A percentile compares a stretch with the other conserved stretches of the same genome.
Conservation (phyloP, 345 rosid species). For the Salix koriyanagi region DNA sequence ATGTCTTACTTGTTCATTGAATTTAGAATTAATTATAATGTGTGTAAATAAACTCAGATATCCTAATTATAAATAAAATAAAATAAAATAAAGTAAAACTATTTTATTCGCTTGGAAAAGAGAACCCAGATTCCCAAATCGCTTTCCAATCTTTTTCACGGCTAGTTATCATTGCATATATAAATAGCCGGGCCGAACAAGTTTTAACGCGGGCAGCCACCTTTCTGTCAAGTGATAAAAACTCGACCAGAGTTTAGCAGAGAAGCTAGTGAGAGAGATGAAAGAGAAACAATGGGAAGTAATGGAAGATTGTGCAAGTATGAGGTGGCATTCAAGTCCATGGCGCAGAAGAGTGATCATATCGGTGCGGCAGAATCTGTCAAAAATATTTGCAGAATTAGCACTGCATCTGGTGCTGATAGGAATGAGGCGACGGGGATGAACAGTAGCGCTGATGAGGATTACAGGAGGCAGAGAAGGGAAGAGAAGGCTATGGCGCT, state of each 20-base stretch:
- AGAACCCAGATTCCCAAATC: no score
- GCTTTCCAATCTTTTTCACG: no score
- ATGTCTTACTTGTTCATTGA: no score
- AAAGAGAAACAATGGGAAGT: constrained; percentile 9
- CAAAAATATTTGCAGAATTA: not conserved
- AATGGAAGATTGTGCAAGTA: constrained; percentile 3
- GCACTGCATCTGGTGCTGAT: constrained; percentile 1
- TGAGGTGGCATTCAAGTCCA: constrained; percentile 13
- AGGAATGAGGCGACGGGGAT: not conserved
- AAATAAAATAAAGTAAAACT: no score
- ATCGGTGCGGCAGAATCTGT: not conserved
- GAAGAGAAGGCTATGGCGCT: constrained; percentile 25
- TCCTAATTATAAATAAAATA: no score
- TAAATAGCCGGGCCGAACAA: not conserved
- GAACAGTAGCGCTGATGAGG: not conserved
- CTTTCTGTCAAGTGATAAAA: not conserved
- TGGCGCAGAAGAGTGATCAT: constrained; percentile 2
- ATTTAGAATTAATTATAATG: no score
- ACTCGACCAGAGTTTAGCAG: not conserved
- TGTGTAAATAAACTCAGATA: no score
- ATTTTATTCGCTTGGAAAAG: not conserved
- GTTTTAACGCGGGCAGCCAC: not conserved
- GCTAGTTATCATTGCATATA: not conserved
- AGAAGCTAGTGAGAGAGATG: not conserved
- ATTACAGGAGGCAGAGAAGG: constrained; percentile 6